Evolutionary conservation across 148 eudicot species (phyloP).

Genomic region (Vaccinium macrocarpon): DNA sequence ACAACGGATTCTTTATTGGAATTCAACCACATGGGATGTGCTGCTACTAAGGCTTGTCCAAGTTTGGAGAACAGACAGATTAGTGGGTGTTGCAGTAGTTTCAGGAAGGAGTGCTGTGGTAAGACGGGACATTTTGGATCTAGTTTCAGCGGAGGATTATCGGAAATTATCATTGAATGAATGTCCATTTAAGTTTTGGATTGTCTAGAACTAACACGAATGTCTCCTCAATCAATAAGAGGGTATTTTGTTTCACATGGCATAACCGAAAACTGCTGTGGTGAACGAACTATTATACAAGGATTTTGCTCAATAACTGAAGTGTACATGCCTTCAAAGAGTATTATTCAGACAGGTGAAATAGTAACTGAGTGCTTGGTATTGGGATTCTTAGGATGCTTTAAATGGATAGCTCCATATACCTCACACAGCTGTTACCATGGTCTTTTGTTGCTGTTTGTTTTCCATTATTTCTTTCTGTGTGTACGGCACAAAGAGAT

Average conservation of each 20-base stretch:
- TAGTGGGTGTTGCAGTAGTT: conserved; percentile 57
- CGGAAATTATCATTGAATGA: conserved; percentile 69
- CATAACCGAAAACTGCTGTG: not conserved
- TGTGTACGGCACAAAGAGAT: no score
- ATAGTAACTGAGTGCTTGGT: no score
- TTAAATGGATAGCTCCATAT: not conserved
- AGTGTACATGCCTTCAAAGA: not conserved
- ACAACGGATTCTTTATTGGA: not conserved
- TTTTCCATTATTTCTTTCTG: no score
- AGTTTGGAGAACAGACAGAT: conserved; percentile 40
- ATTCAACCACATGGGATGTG: not conserved
- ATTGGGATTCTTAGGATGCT: not conserved
- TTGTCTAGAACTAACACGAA: not conserved
- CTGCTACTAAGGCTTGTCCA: conserved; percentile 25
- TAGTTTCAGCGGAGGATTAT: conserved; percentile 47
- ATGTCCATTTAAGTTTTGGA: not conserved
- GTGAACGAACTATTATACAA: not conserved
- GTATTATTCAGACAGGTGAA: not conserved
- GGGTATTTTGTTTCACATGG: not conserved
- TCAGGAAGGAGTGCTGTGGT: conserved; percentile 53
- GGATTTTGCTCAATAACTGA: not conserved
- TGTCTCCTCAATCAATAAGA: not conserved
- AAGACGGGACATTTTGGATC: conserved; percentile 28
- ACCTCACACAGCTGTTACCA: no score
- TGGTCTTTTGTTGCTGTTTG: no score